Base-by-base conservation (phyloP, 371 early-diverging fungal species). In the Dichotomocladium elegans region DNA sequence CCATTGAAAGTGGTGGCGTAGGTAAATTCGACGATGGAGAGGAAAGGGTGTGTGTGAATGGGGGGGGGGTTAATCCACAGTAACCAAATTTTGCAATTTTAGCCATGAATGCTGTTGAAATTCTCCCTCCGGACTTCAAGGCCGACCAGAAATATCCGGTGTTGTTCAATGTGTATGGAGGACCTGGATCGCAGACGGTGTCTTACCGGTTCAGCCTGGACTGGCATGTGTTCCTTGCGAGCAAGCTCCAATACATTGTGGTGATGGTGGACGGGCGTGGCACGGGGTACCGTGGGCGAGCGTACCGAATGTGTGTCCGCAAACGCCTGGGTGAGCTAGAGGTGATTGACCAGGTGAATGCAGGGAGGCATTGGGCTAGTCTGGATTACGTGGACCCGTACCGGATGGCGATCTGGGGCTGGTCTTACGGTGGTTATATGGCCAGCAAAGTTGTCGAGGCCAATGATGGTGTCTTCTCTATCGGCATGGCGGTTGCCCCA, bases 331-430 rank as follows among this genome's bases (percentile, higher is more conserved):
- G 99, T 21, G 66, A 80, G 8, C 53, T 83, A 14, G 99, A 97
- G 70, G 79, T 86, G 1, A 78, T 79, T 35, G 99, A 98, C 74
- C 89, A 93, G 55, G 81, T 94, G 14, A 86, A 83, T 22, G 94
- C 92, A 0, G 94, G 86, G 6, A 73, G 83, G 70, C 77, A 82
- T 55, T 83, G 93, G 75, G 71, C 82, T 21, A 58, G 59, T 3
- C 72, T 82, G 33, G 59, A 85, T 3, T 97, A 87, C 62, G 87
- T 95, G 22, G 92, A 96, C 66, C 60, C 79, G 2, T 66, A 77
- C 12, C 71, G 85, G 19, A 78, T 97, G n/a, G 96, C 90, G 22
- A 89, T 99, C 42, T 97, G 97, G 98, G 99, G 99, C 21, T 97
- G 98, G 83, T 92, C 92, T 5, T 98, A 89, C 65, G 99, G 99